Conservation (phyloP, 495 filamentous ascomycete genomes). For the Clavariopsis aquatica region DNA sequence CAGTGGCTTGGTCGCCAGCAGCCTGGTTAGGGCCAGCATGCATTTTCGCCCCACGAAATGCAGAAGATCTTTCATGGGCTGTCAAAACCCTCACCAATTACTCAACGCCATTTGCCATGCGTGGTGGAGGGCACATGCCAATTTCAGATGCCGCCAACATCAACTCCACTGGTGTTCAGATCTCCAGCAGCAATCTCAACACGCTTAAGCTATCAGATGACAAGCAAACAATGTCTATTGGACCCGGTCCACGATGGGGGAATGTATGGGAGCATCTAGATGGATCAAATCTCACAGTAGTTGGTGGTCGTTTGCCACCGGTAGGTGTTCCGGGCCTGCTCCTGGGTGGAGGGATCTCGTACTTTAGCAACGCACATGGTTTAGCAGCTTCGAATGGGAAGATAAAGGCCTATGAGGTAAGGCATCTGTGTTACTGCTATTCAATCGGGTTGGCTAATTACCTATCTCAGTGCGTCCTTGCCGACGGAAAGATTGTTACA, state of each 20-base stretch:
- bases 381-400: conserved; percentile 54
- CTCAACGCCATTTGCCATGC: conserved; percentile 53
- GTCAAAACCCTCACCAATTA: conserved; percentile 41
- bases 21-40: conserved; percentile 37
- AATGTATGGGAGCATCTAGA: conserved; percentile 17
- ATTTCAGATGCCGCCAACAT: conserved; percentile 52
- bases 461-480: conserved; percentile 4
- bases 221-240: conserved; percentile 6
- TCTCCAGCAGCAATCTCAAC: conserved; percentile 56
- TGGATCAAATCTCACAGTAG: background rate
- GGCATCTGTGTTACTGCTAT: conserved; percentile 1
- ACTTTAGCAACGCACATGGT: conserved; percentile 51
- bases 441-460: background rate
- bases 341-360: conserved; percentile 18
- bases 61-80: conserved; percentile 46
- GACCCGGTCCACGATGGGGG: conserved; percentile 12
- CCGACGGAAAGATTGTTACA: conserved; percentile 1
- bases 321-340: conserved; percentile 24
- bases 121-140: conserved; percentile 55
- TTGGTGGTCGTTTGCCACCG: conserved; percentile 11
- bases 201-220: conserved; percentile 40
- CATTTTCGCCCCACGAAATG: conserved; percentile 45
- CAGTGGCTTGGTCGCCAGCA: conserved; percentile 3
- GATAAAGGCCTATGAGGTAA: conserved; percentile 46
- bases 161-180: conserved; percentile 53